Percentiles rank a stretch among this genome's conserved stretches.
Evolutionary conservation across 2,329 filamentous ascomycete species (phyloP).

Genomic region (Fusarium gaditjirri): DNA sequence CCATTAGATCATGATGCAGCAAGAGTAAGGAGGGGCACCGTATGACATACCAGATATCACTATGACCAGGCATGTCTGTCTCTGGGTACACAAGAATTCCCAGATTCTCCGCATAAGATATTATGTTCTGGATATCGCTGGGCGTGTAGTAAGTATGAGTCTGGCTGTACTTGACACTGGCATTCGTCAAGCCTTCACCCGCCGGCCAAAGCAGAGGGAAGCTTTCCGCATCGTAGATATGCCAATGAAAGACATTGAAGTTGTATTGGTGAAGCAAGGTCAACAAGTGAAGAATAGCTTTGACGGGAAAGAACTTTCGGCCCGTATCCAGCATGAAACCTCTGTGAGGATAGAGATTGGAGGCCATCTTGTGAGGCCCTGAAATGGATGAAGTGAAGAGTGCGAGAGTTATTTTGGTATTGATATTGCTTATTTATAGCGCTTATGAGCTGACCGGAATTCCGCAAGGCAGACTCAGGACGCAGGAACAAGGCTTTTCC

Average conservation of each 20-base stretch:
- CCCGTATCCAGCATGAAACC: constrained; percentile 19
- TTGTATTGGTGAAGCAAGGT: constrained; percentile 11
- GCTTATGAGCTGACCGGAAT: background rate
- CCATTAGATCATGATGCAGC: background rate
- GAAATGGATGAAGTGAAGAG: rapidly evolving
- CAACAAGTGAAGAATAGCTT: background rate
- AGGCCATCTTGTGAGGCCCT: background rate
- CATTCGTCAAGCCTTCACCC: background rate
- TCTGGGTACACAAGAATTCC: constrained; percentile 5
- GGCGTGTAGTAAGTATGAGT: background rate
- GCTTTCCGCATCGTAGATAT: constrained; percentile 18
- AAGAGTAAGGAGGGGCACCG: rapidly evolving
- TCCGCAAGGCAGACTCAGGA: background rate
- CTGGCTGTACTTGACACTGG: background rate
- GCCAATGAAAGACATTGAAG: constrained; percentile 23
- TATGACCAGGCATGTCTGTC: constrained; percentile 16
- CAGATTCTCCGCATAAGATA: background rate
- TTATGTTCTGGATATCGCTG: background rate
- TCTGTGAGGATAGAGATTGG: constrained; percentile 4
- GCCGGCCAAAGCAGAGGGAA: constrained; percentile 1
- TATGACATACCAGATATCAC: constrained; percentile 5
- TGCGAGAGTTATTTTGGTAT: background rate
- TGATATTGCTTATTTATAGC: background rate
- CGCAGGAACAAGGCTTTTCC: background rate
- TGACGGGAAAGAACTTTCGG: constrained; percentile 14